Conservation (phyloP, 371 early-diverging fungal species). For the Mucor indicus region DNA sequence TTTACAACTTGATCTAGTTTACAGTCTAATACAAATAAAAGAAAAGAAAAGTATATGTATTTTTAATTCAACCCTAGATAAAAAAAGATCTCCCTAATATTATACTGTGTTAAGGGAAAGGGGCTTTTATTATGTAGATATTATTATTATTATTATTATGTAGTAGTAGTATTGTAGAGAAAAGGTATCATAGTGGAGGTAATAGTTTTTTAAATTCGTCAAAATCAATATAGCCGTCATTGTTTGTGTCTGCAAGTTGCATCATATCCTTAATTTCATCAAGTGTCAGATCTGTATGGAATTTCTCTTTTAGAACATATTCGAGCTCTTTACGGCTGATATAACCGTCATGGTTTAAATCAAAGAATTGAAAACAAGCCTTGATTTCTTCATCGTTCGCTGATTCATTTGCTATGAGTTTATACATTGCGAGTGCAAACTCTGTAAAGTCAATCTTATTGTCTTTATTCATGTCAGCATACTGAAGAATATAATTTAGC, state of each 20-base stretch:
- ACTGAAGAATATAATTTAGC: conserved; percentile 54
- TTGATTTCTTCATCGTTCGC: conserved; percentile 53
- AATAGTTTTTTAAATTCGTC: conserved; percentile 62
- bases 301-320: conserved; percentile 62
- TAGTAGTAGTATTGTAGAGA: no score
- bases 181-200: conserved; percentile 19
- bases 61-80: no score
- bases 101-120: no score
- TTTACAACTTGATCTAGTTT: background rate
- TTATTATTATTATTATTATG: no score
- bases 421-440: conserved; percentile 64
- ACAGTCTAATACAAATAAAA: background rate
- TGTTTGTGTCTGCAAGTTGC: conserved; percentile 72
- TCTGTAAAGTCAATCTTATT: conserved; percentile 63
- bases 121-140: no score
- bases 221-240: conserved; percentile 64
- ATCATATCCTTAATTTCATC: conserved; percentile 84
- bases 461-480: conserved; percentile 44
- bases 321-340: conserved; percentile 71
- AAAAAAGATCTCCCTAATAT: no score
- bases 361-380: conserved; percentile 71
- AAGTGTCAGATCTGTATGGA: conserved; percentile 65
- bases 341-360: conserved; percentile 69
- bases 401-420: conserved; percentile 15
- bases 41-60: background rate